Conservation (phyloP, 148 eudicot species). For the Limonium bicolor region DNA sequence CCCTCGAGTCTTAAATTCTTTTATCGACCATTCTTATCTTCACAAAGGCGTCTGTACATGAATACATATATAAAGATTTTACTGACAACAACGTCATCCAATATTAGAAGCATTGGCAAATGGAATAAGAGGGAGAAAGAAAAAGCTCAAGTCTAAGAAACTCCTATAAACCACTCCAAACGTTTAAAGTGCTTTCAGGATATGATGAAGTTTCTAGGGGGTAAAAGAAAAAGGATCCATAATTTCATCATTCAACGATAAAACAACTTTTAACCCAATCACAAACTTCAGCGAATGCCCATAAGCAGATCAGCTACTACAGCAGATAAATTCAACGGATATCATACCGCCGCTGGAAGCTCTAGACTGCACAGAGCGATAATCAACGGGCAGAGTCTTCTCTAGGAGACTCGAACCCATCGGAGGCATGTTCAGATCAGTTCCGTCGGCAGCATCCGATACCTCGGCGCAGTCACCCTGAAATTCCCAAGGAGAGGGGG, state of each 20-base stretch:
- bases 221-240: too few relatives aligned
- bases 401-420: constrained; percentile 31
- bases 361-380: constrained; percentile 15
- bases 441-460: constrained; percentile 75
- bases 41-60: background rate
- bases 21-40: too few relatives aligned
- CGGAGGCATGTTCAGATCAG: constrained; percentile 74
- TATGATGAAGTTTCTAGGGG: too few relatives aligned
- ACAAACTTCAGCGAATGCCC: background rate
- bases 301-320: constrained; percentile 12
- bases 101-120: too few relatives aligned
- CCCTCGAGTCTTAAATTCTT: too few relatives aligned
- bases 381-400: constrained; percentile 38
- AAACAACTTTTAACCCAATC: background rate
- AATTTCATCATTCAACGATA: background rate
- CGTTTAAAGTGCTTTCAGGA: too few relatives aligned
- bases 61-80: background rate
- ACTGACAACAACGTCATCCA: too few relatives aligned
- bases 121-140: too few relatives aligned
- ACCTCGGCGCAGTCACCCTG: constrained; percentile 73
- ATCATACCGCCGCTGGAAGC: constrained; percentile 30
- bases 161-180: too few relatives aligned
- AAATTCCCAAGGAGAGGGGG: background rate
- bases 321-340: background rate
- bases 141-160: too few relatives aligned